phyloP scores from a whole-genome alignment of 352 stramenopile genomes.

The Phytophthora uliginosa region DNA sequence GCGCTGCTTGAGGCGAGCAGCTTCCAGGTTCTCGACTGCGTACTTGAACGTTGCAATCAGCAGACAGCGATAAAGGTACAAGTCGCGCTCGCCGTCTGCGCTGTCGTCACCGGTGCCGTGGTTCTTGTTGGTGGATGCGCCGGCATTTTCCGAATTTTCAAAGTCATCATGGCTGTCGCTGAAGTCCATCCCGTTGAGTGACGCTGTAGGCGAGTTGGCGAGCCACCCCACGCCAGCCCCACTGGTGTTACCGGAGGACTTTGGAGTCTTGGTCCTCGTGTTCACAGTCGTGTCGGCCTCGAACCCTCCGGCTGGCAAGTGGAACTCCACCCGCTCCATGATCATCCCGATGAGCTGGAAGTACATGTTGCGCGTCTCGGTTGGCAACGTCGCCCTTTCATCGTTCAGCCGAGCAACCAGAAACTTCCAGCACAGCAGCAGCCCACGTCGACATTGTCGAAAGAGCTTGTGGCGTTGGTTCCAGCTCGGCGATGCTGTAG shows the following conservation, averaged over 20 bases:
- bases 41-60: conserved; percentile 86
- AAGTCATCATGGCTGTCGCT: conserved; percentile 16
- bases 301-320: conserved; percentile 36
- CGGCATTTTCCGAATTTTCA: conserved; percentile 35
- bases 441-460: conserved; percentile 64
- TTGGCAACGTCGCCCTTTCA: conserved; percentile 39
- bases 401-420: conserved; percentile 70
- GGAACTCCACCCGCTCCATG: conserved; percentile 75
- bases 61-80: conserved; percentile 74
- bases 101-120: conserved; percentile 35
- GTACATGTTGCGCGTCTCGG: conserved; percentile 60
- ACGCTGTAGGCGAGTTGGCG: conserved; percentile 38
- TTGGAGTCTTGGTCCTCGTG: conserved; percentile 21
- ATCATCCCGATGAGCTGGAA: conserved; percentile 75
- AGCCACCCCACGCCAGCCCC: conserved; percentile 36
- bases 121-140: conserved; percentile 8
- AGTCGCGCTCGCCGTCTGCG: conserved; percentile 58
- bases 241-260: conserved; percentile 15
- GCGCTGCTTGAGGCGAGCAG: conserved; percentile 45
- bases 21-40: conserved; percentile 70
- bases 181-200: conserved; percentile 35
- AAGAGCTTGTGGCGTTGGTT: conserved; percentile 52
- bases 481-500: conserved; percentile 20
- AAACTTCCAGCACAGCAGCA: conserved; percentile 79
- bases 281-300: conserved; percentile 6